These are phyloP conservation scores for Dactylellina parvicollis DNA, from an alignment of 2,329 filamentous ascomycete species.

Conservation along the genomic window DNA sequence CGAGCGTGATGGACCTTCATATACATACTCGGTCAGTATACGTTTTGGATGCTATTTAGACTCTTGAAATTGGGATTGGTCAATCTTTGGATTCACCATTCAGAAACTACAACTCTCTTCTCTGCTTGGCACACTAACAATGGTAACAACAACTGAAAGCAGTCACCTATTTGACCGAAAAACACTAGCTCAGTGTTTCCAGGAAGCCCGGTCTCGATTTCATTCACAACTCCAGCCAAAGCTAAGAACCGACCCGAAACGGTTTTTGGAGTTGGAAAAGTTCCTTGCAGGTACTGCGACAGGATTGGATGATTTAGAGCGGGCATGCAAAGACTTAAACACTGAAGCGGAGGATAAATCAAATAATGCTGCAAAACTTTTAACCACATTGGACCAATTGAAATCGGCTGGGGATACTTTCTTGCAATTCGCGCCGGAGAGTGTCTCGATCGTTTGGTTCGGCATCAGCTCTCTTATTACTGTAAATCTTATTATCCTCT, in stretches of 20 bases:
- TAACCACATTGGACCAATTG: constrained; percentile 9
- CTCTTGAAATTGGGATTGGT: neutral
- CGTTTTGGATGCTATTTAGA: neutral
- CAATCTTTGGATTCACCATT: neutral
- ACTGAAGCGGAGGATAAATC: constrained; percentile 20
- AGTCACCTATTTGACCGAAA: neutral
- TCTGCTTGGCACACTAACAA: neutral
- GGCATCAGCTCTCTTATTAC: constrained; percentile 11
- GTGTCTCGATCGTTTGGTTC: constrained; percentile 21
- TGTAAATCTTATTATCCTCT: neutral
- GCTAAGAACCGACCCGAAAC: neutral
- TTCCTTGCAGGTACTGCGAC: constrained; percentile 8
- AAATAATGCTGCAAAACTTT: constrained; percentile 11
- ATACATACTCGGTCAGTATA: neutral
- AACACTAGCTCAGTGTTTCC: constrained; percentile 9
- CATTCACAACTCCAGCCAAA: neutral
- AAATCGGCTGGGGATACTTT: constrained; percentile 16
- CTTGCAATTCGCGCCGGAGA: constrained; percentile 13
- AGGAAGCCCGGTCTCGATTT: constrained; percentile 11
- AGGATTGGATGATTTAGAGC: neutral
- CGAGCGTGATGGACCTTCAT: neutral
- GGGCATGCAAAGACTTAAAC: constrained; percentile 11
- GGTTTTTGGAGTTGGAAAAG: neutral
- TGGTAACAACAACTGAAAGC: neutral
- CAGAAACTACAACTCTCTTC: neutral